Conservation (phyloP, 2,329 filamentous ascomycete species). For the Talaromyces verruculosus region DNA sequence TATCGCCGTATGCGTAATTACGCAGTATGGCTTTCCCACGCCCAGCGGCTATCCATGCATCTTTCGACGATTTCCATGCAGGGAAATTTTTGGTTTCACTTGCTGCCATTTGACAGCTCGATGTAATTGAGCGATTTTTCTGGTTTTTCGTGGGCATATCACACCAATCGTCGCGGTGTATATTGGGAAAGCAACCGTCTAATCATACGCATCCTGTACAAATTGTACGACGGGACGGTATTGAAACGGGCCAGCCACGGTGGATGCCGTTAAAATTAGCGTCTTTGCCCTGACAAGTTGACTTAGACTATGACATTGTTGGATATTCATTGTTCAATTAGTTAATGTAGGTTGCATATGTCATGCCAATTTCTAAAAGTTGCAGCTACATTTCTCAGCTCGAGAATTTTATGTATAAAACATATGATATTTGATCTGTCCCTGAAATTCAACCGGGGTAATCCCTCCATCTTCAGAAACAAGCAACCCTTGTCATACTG, state of each 20-base stretch:
- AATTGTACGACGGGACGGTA: background rate
- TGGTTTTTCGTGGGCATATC: background rate
- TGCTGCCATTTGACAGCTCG: background rate
- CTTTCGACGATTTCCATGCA: background rate
- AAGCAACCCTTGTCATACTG: background rate
- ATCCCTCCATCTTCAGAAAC: background rate
- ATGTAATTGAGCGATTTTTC: constrained; percentile 2
- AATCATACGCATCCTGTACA: background rate
- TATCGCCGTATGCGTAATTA: background rate
- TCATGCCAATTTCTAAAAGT: background rate
- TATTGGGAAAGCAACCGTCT: background rate
- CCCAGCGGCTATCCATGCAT: constrained; percentile 2
- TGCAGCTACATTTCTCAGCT: background rate
- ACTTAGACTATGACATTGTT: background rate
- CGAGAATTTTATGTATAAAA: background rate
- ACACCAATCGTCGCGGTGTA: background rate
- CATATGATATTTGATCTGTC: background rate
- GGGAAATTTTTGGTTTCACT: background rate
- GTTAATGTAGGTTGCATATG: background rate
- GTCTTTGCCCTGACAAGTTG: background rate
- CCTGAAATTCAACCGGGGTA: background rate
- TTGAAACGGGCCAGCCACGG: constrained; percentile 12
- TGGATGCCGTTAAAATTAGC: constrained; percentile 15
- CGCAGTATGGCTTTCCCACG: background rate
- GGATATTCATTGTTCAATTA: background rate